A percentile compares a stretch with the other conserved stretches of the same genome.
These are phyloP conservation scores for Petasospora rhodanensis DNA, from an alignment of 1,139 yeast genomes.

Conservation along the genomic window DNA sequence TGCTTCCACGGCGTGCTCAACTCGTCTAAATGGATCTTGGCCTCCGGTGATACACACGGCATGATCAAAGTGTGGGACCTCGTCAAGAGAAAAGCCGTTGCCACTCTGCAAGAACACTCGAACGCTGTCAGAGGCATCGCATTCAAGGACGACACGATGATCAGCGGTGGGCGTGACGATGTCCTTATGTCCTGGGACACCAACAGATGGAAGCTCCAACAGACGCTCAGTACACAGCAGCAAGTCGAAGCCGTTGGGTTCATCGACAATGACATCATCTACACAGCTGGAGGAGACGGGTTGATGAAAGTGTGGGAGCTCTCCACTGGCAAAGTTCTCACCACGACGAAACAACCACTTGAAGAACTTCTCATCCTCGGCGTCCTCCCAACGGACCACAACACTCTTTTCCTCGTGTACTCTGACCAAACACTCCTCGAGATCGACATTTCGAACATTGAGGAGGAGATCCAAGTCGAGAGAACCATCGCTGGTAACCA, in stretches of 20 bases:
- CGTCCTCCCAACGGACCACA: constrained; percentile 37
- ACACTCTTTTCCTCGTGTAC: constrained; percentile 41
- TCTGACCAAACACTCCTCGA: constrained; percentile 83
- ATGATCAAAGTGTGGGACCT: constrained; percentile 85
- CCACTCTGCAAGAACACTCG: constrained; percentile 67
- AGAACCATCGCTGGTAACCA: constrained; percentile 85
- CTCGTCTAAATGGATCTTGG: constrained; percentile 69
- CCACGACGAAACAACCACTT: constrained; percentile 48
- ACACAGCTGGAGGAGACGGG: constrained; percentile 86
- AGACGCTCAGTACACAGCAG: constrained; percentile 69
- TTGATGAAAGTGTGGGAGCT: constrained; percentile 59
- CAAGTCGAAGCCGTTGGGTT: constrained; percentile 84
- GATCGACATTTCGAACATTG: constrained; percentile 34
- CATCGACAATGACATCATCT: constrained; percentile 43
- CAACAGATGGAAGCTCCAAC: constrained; percentile 49
- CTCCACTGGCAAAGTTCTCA: constrained; percentile 57
- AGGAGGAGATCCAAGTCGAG: constrained; percentile 37
- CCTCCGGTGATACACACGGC: constrained; percentile 88
- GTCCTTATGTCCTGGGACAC: constrained; percentile 55
- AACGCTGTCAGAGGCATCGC: constrained; percentile 86
- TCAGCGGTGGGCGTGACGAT: constrained; percentile 90
- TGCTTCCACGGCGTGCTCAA: constrained; percentile 70
- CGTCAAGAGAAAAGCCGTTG: constrained; percentile 66
- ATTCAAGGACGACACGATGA: constrained; percentile 55
- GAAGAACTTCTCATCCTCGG: constrained; percentile 71